Evolutionary conservation across 2,329 filamentous ascomycete species (phyloP).

Genomic region (Byssoonygena ceratinophila): DNA sequence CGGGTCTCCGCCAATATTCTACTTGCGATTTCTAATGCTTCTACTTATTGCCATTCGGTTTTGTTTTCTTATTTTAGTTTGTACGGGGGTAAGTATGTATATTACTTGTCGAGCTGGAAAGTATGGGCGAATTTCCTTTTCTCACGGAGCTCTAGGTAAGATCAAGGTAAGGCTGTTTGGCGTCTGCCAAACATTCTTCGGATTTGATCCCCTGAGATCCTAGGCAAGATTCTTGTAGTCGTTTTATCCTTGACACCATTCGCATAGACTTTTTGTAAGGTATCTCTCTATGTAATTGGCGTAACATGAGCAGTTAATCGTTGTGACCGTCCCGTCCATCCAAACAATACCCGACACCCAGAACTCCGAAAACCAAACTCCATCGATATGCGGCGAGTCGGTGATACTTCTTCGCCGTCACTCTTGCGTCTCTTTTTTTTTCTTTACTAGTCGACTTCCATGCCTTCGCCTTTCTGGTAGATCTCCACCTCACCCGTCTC

Average conservation of each 20-base stretch:
- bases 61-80: slow-evolving; percentile 23
- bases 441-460: slow-evolving; percentile 34
- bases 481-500: slow-evolving; percentile 33
- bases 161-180: slow-evolving; percentile 34
- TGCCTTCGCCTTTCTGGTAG: slow-evolving; percentile 30
- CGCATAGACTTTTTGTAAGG: background rate
- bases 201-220: slow-evolving; percentile 15
- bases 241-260: background rate
- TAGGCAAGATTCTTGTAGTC: slow-evolving; percentile 10
- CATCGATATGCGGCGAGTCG: background rate
- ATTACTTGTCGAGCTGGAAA: slow-evolving; percentile 21
- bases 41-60: slow-evolving; percentile 18
- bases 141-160: slow-evolving; percentile 28
- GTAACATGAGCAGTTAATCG: background rate
- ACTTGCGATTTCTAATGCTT: slow-evolving; percentile 1
- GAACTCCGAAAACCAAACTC: slow-evolving; percentile 1
- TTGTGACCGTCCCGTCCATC: background rate
- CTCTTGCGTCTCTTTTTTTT: background rate
- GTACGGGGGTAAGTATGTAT: slow-evolving; percentile 37
- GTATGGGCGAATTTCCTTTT: slow-evolving; percentile 12
- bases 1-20: background rate
- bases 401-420: slow-evolving; percentile 3
- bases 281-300: background rate
- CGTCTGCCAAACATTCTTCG: slow-evolving; percentile 14
- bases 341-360: slow-evolving; percentile 11